These are phyloP conservation scores for Skeletonema marinoi DNA, from an alignment of 108 stramenopile genomes.

Conservation along the genomic window DNA sequence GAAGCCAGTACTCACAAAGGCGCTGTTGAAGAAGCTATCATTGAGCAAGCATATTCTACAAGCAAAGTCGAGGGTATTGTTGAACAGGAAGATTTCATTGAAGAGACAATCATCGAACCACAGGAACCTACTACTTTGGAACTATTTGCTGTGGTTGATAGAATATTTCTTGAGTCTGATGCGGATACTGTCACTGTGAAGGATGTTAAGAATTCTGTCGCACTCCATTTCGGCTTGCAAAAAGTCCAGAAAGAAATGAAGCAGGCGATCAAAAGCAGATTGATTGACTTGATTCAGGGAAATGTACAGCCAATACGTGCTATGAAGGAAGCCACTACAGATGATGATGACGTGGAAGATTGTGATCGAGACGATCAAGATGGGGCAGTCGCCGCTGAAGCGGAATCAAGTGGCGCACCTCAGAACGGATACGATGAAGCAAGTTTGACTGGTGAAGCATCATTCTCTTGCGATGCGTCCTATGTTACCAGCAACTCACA, in stretches of 20 bases:
- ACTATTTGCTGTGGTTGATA: conserved; percentile 29
- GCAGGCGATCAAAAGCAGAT: conserved; percentile 37
- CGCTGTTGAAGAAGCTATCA: neutral
- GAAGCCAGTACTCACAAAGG: neutral
- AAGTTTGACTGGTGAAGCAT: neutral
- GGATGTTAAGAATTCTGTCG: conserved; percentile 30
- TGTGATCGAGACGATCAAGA: neutral
- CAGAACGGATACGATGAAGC: neutral
- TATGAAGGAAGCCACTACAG: neutral
- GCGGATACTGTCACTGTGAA: conserved; percentile 45
- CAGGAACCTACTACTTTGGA: conserved; percentile 14
- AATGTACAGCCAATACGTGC: conserved; percentile 8
- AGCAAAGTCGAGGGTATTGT: neutral
- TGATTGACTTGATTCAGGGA: conserved; percentile 44
- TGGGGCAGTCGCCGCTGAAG: neutral
- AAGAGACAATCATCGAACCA: neutral
- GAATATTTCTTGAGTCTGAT: conserved; percentile 39
- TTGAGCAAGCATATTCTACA: neutral
- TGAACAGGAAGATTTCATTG: neutral
- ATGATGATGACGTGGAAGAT: neutral
- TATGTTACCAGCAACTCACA: neutral
- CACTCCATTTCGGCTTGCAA: conserved; percentile 21
- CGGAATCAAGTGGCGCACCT: neutral
- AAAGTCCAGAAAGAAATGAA: conserved; percentile 36
- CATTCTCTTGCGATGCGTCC: neutral